A percentile compares a stretch with the other conserved stretches of the same genome.
Conservation (phyloP, 495 filamentous ascomycete genomes). For the Penicillium soppii region DNA sequence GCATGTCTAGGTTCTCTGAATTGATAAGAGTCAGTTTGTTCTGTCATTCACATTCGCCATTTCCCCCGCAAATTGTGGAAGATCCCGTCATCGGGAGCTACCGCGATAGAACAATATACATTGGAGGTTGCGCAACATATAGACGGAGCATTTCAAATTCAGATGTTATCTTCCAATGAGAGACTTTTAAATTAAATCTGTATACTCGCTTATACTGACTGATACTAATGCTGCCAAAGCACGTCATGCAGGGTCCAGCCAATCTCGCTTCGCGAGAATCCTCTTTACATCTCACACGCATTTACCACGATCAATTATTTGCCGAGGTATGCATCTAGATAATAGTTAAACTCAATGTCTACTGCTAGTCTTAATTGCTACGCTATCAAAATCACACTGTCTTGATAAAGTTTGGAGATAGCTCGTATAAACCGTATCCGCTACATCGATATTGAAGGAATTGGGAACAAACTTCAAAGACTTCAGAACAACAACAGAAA, state of each 20-base stretch:
- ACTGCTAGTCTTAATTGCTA: too few relatives aligned
- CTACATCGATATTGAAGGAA: too few relatives aligned
- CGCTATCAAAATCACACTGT: too few relatives aligned
- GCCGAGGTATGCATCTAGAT: too few relatives aligned
- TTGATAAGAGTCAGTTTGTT: not conserved
- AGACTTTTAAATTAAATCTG: not conserved
- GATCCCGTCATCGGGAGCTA: slow-evolving; percentile 1
- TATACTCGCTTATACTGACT: not conserved
- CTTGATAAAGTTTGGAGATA: too few relatives aligned
- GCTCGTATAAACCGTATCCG: too few relatives aligned
- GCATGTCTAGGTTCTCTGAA: not conserved
- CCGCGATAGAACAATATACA: slow-evolving; percentile 1
- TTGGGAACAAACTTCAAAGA: too few relatives aligned
- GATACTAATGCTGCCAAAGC: not conserved
- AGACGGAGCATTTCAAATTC: not conserved
- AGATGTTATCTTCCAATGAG: not conserved
- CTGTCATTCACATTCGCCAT: slow-evolving; percentile 3
- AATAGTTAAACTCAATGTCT: too few relatives aligned
- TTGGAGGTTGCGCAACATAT: slow-evolving; percentile 9
- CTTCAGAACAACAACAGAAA: too few relatives aligned
- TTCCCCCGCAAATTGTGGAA: slow-evolving; percentile 5
- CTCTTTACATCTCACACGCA: too few relatives aligned
- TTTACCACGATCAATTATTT: too few relatives aligned
- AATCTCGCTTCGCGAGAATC: too few relatives aligned
- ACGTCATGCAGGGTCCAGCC: not conserved